Evolutionary conservation across 2,329 filamentous ascomycete species (phyloP), one percentile per base, ranked within the genome.

Genomic region (Beauveria bassiana): DNA sequence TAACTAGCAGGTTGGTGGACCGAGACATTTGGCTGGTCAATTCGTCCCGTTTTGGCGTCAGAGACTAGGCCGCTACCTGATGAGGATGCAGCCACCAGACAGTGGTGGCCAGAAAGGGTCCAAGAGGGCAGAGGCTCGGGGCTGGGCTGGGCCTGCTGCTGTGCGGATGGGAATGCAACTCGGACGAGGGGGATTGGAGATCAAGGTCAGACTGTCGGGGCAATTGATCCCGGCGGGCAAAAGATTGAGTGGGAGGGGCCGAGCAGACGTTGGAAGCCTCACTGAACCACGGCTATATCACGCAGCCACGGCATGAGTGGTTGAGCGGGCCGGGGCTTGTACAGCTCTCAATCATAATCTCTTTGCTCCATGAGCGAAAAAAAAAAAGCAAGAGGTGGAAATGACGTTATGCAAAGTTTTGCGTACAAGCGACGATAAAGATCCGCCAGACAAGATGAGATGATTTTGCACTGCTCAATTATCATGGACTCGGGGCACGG

Each of bases 1-100:
- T 16, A 38, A 46, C 47, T 60, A 42, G 56, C 55, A 47, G 18
- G 34, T 24, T 20, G 20, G 61, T 50, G 61, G 47, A 40, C 43
- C 28, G 22, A 62, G 61, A 62, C 61, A 62, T 51, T 59, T 51
- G 49, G 60, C 60, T 51, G 53, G 53, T 52, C 45, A 50, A 53
- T 53, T 38, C 50, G 20, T 60, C 43, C 58, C 49, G 26, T 59
- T 59, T 52, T 45, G 57, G 34, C 47, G 38, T 42, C 38, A 45
- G 47, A 43, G 26, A 14, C 46, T 49, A 59, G 22, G 47, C 34
- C 22, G 45, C 45, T 51, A 51, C 57, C 46, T 59, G 57, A 55
- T 54, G 51, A 61, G 51, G 59, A 47, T 28, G 43, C 51, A 55
- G 52, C 51, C 50, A 55, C 59, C 28, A 22, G 24, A 28, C 55